Evolutionary conservation across 2,329 filamentous ascomycete species (phyloP).

Genomic region (Claviceps sp.): DNA sequence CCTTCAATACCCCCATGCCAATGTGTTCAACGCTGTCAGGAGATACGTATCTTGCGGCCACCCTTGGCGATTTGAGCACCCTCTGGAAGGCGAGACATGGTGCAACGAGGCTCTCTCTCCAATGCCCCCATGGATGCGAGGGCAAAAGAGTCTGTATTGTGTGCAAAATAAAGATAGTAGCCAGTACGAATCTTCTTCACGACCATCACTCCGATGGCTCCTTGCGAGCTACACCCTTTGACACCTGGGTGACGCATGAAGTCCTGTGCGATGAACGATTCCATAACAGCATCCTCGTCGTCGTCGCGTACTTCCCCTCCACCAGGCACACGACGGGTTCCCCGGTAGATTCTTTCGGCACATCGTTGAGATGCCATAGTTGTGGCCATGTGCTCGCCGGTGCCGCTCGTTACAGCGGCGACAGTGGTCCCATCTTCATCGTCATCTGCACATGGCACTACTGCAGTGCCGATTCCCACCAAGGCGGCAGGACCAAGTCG

Average conservation of each 20-base stretch:
- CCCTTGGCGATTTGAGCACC: constrained; percentile 41
- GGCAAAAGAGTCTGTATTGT: constrained; percentile 86
- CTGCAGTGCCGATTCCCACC: constrained; percentile 79
- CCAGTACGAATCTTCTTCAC: constrained; percentile 73
- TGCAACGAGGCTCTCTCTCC: constrained; percentile 61
- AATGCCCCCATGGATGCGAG: constrained; percentile 77
- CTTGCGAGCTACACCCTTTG: constrained; percentile 61
- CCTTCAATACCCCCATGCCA: background rate
- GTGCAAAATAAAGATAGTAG: constrained; percentile 79
- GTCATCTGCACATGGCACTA: constrained; percentile 61
- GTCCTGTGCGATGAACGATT: constrained; percentile 69
- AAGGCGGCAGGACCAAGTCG: constrained; percentile 85
- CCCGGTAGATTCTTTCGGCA: constrained; percentile 70
- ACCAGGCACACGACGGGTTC: constrained; percentile 42
- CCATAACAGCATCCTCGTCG: constrained; percentile 64
- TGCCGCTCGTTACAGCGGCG: constrained; percentile 82
- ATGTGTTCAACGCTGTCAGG: constrained; percentile 10
- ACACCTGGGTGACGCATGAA: constrained; percentile 91
- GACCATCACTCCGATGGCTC: constrained; percentile 79
- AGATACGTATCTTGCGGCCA: constrained; percentile 32
- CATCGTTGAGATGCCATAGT: constrained; percentile 82
- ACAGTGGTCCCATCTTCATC: constrained; percentile 60
- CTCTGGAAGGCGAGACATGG: constrained; percentile 67
- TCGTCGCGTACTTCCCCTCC: constrained; percentile 53
- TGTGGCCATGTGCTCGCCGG: constrained; percentile 95